Base-by-base conservation (phyloP, 257 asterid species). In the Solanum clarkiae region DNA sequence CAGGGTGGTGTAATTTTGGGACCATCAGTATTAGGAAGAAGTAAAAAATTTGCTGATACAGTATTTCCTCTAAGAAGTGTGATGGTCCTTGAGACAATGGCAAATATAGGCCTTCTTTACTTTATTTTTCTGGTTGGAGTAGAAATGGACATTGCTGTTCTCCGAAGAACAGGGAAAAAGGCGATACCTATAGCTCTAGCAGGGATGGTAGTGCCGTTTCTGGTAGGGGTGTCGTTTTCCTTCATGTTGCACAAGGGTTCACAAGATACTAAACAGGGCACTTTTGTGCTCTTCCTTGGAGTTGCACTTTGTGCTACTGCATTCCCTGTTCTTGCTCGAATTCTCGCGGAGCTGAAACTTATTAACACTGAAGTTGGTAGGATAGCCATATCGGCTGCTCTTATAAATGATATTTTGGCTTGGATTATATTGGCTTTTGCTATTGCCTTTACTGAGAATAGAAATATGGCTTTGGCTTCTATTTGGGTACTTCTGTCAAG, bases 241-340 rank as follows among this genome's bases (percentile, higher is more conserved):
- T 84, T 68, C 56, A 26, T 79, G 65, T 79, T 79, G 49, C 83
- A 79, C 29, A 79, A 29, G 44, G 29, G 26, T 79, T 29, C 83
- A 16, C 83, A 79, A 53, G 83, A 79, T 20, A 22, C 59, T 16
- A 79, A 79, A 53, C 83, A 79, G 4, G 83, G 65, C 11, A 79
- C 16, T 5, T 79, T 79, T 47, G 14, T 79, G 40, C 83, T 79
- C 49, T 79, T 79, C 83, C 83, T 79, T 53, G 83, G 83, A 8
- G 88, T 86, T 7, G 88, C 86, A 17, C 86, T 86, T 51, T 86
- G 86, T 20, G 81, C 83, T 22, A 86, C 88, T 4, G 86, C 88
- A 62, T 86, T 86, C 32, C 88, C 88, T 13, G 88, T 86, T 47
- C 81, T 87, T 81, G 89, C 89, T 15, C 85, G 89, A 29, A 87